Evolutionary conservation across 2,329 filamentous ascomycete genomes (phyloP), one percentile per base, ranked within the genome.

Genomic region (Dactylellina haptotyla): DNA sequence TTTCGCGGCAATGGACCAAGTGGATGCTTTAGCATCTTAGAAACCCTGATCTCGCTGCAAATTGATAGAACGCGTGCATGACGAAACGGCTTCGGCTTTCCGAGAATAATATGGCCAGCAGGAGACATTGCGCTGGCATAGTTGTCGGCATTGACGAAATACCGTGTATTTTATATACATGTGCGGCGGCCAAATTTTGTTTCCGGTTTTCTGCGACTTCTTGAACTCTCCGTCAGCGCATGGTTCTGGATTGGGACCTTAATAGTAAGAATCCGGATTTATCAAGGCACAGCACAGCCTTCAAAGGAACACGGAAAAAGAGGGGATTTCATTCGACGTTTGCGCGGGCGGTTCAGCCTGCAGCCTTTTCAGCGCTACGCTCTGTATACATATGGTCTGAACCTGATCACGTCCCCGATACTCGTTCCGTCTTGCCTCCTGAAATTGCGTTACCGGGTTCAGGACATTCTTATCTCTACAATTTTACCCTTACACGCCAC

Each of bases 361-460:
- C 2, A 12, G 6, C 41, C 46, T 45, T 39, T 54, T 53, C 54
- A 20, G 54, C 63, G 63, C 53, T 45, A 51, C 63, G 14, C 43
- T 58, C 63, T 56, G 30, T 32, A 41, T 12, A 34, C 18, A 57
- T 66, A 50, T 45, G 46, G 51, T 58, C 43, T 58, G 39, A 39
- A 63, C 53, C 43, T 57, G 48, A 62, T 41, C 39, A 56, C 66
- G 61, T 61, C 48, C 57, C 50, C 65, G 65, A 70, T 45, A 43
- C 50, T 39, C 25, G 30, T 53, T 41, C 43, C 50, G 51, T 57
- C 51, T 30, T 45, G 26, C 45, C 62, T 67, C 63, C 63, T 67
- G 53, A 67, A 59, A 51, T 51, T 43, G 18, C 23, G 10, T 37
- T 57, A 23, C 32, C 34, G 37, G 34, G 53, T 43, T 25, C 10